A percentile compares a stretch with the other conserved stretches of the same genome.
Conservation (phyloP, 768 basidiomycete species). For the Tylopilus subfusipes region DNA sequence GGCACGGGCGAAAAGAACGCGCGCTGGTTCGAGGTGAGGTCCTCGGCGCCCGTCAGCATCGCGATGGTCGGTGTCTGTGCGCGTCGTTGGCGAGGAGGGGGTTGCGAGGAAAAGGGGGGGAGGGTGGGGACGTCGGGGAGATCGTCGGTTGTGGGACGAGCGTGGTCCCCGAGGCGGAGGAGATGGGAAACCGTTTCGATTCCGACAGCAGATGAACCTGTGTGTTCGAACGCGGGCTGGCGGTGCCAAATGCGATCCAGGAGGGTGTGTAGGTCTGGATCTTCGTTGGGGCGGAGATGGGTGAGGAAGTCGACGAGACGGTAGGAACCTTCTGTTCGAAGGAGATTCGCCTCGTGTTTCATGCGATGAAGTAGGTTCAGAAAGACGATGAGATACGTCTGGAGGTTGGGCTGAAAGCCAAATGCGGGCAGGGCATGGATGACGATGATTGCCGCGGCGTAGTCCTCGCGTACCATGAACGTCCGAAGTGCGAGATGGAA, state of each 20-base stretch:
- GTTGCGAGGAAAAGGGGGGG: not conserved
- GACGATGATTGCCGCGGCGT: conserved; percentile 43
- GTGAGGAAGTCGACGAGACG: conserved; percentile 26
- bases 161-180: conserved; percentile 14
- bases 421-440: conserved; percentile 33
- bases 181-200: conserved; percentile 20
- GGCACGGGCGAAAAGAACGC: conserved; percentile 19
- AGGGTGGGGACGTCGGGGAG: not conserved
- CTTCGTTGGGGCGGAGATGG: conserved; percentile 20
- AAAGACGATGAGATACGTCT: conserved; percentile 40
- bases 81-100: not conserved
- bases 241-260: conserved; percentile 10
- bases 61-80: conserved; percentile 11
- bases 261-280: conserved; percentile 13
- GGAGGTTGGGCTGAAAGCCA: conserved; percentile 31
- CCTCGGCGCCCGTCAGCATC: conserved; percentile 17
- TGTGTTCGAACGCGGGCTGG: not conserved
- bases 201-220: conserved; percentile 10
- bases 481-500: conserved; percentile 43
- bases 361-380: conserved; percentile 37
- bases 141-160: conserved; percentile 1
- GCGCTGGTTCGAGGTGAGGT: not conserved
- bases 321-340: conserved; percentile 2
- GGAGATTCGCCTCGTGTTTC: conserved; percentile 18
- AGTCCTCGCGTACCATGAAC: conserved; percentile 45